Evolutionary conservation across 2,329 filamentous ascomycete genomes (phyloP), one percentile per base, ranked within the genome.

Genomic region (Pseudogymnoascus sp.): DNA sequence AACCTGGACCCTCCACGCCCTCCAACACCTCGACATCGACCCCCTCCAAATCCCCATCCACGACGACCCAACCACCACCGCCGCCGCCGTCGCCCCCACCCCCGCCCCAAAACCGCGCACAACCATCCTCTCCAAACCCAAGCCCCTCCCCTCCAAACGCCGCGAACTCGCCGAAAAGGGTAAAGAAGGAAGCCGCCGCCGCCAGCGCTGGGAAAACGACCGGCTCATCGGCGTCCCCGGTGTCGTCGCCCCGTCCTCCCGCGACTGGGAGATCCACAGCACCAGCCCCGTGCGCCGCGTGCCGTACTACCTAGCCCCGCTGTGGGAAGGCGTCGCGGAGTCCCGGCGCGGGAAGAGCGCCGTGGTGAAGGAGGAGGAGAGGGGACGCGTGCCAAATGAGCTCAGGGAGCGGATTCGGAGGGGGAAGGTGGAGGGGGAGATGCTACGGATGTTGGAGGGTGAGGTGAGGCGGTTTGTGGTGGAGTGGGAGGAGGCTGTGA

Each of bases 171-270:
- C 96, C 61, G 79, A 94, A 33, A 95, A 92, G 77, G 93, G 93
- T 63, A 96, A 95, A 68, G 92, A 97, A 74, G 93, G 93, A 35
- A 93, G 86, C 69, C 84, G 93, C 37, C 87, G 93, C 70, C 82
- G 93, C 59, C 87, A 93, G 69, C 83, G 93, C 62, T 97, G 92
- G 92, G 94, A 99, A 79, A 99, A 97, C 75, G 93, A 96, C 76
- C 91, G 85, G 67, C 85, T 97, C 65, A 78, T 96, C 63, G 84
- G 87, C 74, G 94, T 97, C 65, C 94, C 94, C 16, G 88, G 94
- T 75, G 90, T 83, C 16, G 85, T 93, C 68, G 91, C 92, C 0
- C 94, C 94, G 0, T 81, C 89, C 49, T 86, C 92, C 0, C 81
- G 80, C 63, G 94, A 99, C 76, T 97, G 90, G 88, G 83, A 89